Evolutionary conservation across 352 stramenopile species (phyloP).

Genomic region (Globisporangium nunn): DNA sequence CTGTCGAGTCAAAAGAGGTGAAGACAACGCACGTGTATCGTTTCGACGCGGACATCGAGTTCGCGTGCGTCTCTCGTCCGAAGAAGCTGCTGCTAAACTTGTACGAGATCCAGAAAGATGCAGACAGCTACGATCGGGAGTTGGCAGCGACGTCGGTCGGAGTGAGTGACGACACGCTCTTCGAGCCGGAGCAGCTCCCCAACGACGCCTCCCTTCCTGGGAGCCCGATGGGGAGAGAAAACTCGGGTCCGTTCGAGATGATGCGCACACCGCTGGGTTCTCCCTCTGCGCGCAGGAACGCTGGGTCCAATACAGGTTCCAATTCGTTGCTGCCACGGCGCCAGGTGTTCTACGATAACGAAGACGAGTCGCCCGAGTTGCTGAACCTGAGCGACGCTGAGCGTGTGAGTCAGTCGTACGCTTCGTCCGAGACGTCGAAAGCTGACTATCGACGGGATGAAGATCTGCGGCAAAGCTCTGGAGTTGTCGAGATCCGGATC

Average conservation of each 20-base stretch:
- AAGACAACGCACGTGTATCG: slow-evolving; percentile 78
- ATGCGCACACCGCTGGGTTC: slow-evolving; percentile 50
- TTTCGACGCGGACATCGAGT: slow-evolving; percentile 74
- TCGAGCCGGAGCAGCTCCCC: slow-evolving; percentile 15
- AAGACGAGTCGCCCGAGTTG: slow-evolving; percentile 32
- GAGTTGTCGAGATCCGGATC: slow-evolving; percentile 75
- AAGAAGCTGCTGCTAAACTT: slow-evolving; percentile 66
- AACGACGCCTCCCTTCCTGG: slow-evolving; percentile 25
- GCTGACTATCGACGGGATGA: slow-evolving; percentile 23
- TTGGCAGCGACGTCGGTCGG: slow-evolving; percentile 39
- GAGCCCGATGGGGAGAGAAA: slow-evolving; percentile 46
- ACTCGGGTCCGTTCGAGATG: slow-evolving; percentile 62
- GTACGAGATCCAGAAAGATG: slow-evolving; percentile 45
- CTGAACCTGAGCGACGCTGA: slow-evolving; percentile 58
- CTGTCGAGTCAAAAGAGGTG: slow-evolving; percentile 60
- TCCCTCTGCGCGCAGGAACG: slow-evolving; percentile 18
- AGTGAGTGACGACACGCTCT: slow-evolving; percentile 50
- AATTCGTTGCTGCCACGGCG: slow-evolving; percentile 27
- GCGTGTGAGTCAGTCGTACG: slow-evolving; percentile 62
- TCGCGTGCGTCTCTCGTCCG: slow-evolving; percentile 53
- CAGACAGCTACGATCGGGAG: slow-evolving; percentile 17
- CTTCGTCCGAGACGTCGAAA: slow-evolving; percentile 52
- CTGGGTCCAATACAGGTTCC: slow-evolving; percentile 5
- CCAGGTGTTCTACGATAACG: slow-evolving; percentile 36
- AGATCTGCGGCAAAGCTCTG: slow-evolving; percentile 26